Base-by-base conservation (phyloP, 768 basidiomycete genomes). In the Boletus vermiculosoides region DNA sequence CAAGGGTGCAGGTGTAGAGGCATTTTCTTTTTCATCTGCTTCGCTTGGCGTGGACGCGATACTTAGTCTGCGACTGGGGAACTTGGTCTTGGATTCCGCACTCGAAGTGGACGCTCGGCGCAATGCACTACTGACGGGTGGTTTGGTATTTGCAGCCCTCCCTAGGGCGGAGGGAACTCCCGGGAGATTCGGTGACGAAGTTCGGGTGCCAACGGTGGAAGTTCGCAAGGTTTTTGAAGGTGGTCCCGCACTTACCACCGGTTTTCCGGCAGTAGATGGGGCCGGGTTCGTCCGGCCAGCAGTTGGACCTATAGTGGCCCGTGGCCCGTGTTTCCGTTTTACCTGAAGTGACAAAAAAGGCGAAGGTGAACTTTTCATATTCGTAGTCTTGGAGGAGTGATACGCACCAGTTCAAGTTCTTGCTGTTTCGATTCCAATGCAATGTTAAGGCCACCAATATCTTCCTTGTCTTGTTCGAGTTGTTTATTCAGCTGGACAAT, bases 381-480 rank as follows among this genome's bases (percentile, higher is more conserved):
- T 16, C 15, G 12, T 10, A 23, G 18, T n/a, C 13, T n/a, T 10
- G 11, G 31, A 7, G 39, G 15, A 40, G 64, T 54, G 20, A 30
- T 42, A 78, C 83, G 52, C 57, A 97, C 94, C 71, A 95, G 68
- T 68, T 96, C 93, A 39, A 97, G 75, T 70, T 96, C 94, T 70
- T 95, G 93, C 66, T 97, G 94, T 73, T 97, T 97, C 25, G 92
- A 87, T 71, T 95, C 92, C 52, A 97, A 73, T 0, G 94, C 94
- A 36, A 95, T 93, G 64, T 96, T 94, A 63, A 96, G 73, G n/a
- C 90, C 88, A 47, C 81, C 73, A 22, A 89, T 70, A 71, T 96
- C 94, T 42, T 94, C 88, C 70, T 87, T 86, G 59, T 88, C 81
- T 66, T 85, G 78, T 0, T 76, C 75, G 39, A 82, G 77, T 63